These are phyloP conservation scores for Apocynum venetum DNA, from an alignment of 257 asterid genomes.

Conservation along the genomic window DNA sequence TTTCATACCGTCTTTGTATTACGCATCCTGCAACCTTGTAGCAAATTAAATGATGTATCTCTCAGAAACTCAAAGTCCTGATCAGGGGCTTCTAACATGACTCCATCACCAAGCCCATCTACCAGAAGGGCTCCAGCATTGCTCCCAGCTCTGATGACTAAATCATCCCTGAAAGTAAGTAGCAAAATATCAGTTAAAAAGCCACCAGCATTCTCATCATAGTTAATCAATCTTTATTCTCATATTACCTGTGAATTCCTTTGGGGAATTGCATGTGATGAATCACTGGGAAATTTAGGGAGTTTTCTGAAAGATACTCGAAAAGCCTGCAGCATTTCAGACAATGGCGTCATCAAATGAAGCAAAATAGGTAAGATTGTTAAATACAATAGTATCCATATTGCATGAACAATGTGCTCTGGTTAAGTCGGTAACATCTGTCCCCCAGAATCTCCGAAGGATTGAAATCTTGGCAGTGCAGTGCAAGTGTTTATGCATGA, in stretches of 20 bases:
- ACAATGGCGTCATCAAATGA: conserved; percentile 8
- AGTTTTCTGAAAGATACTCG: conserved; percentile 78
- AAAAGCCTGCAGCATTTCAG: conserved; percentile 67
- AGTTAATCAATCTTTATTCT: conserved; percentile 15
- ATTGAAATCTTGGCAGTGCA: not conserved
- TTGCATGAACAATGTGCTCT: not conserved
- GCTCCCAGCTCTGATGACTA: conserved; percentile 89
- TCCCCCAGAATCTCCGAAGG: not conserved
- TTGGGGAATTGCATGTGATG: conserved; percentile 85
- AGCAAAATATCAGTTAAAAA: conserved; percentile 17
- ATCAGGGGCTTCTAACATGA: conserved; percentile 80
- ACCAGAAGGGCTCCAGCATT: conserved; percentile 90
- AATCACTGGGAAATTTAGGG: conserved; percentile 79
- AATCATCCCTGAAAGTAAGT: conserved; percentile 61
- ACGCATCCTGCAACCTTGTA: conserved; percentile 99
- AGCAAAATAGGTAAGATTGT: not conserved
- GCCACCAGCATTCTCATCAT: conserved; percentile 4
- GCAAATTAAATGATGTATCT: conserved; percentile 86
- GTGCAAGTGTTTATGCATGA: not conserved
- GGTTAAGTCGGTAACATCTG: not conserved
- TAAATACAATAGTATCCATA: not conserved
- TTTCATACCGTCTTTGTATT: conserved; percentile 88
- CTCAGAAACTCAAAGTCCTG: conserved; percentile 85
- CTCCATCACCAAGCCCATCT: conserved; percentile 96
- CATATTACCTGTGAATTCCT: conserved; percentile 64